These are phyloP conservation scores for Ustilago esculenta DNA, from an alignment of 1,284 basidiomycete species.

Conservation along the genomic window DNA sequence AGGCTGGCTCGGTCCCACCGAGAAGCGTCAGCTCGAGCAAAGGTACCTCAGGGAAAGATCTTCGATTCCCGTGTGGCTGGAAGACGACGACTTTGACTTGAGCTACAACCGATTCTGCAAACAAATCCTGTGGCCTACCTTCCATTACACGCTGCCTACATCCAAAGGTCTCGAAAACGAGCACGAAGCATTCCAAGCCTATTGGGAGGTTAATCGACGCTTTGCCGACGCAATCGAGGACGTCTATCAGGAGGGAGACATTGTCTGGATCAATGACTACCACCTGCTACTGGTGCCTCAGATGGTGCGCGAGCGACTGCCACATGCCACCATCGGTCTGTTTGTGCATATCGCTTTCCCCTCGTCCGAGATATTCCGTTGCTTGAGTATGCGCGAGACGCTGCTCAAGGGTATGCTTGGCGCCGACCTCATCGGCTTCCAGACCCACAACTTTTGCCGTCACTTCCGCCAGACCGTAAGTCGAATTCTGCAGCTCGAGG, in stretches of 20 bases:
- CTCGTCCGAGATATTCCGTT: conserved; percentile 85
- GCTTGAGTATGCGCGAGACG: conserved; percentile 72
- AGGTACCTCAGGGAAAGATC: conserved; percentile 73
- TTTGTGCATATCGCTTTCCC: conserved; percentile 91
- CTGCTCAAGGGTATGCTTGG: conserved; percentile 80
- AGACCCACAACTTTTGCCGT: conserved; percentile 75
- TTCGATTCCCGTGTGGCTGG: conserved; percentile 81
- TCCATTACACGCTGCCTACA: conserved; percentile 85
- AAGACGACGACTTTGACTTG: conserved; percentile 72
- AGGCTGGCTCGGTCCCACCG: conserved; percentile 51
- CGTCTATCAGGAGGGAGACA: conserved; percentile 81
- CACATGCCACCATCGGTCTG: conserved; percentile 81
- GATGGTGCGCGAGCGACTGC: conserved; percentile 75
- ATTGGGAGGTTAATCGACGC: conserved; percentile 81
- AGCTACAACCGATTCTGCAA: conserved; percentile 89
- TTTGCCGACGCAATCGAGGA: conserved; percentile 82
- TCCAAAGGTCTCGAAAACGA: conserved; percentile 84
- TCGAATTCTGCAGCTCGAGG: conserved; percentile 81
- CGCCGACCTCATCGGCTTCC: conserved; percentile 80
- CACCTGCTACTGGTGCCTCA: conserved; percentile 84
- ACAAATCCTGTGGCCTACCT: conserved; percentile 86
- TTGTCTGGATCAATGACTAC: conserved; percentile 72
- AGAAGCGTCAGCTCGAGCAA: conserved; percentile 73
- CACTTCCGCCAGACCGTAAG: conserved; percentile 76
- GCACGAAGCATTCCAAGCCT: conserved; percentile 78